Percentiles rank a stretch among this genome's conserved stretches.
Conservation (phyloP, 164 flowering plant genomes). For the Aristolochia californica region DNA sequence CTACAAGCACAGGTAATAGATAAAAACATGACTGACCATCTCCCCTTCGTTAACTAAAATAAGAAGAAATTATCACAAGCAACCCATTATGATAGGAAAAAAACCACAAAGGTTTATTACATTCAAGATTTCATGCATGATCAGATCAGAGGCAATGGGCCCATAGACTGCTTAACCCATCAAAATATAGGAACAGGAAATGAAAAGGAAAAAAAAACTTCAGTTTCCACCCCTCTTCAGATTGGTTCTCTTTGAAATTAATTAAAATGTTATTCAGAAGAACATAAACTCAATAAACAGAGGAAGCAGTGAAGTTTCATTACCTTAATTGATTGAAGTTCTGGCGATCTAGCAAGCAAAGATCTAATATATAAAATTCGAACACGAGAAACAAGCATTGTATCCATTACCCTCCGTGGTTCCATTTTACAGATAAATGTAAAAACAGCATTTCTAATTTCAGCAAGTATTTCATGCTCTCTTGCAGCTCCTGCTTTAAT, state of each 20-base stretch:
- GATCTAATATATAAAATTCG: slow-evolving; percentile 94
- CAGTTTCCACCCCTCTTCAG: too few species aligned
- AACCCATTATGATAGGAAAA: too few species aligned
- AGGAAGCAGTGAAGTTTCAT: slow-evolving; percentile 1
- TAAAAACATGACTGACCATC: slow-evolving; percentile 1
- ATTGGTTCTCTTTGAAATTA: too few species aligned
- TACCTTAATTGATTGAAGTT: slow-evolving; percentile 95
- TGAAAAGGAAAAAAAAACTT: too few species aligned
- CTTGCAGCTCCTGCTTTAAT: slow-evolving; percentile 99
- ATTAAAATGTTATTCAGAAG: neutral
- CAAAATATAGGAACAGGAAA: too few species aligned
- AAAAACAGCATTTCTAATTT: slow-evolving; percentile 95
- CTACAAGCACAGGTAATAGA: slow-evolving; percentile 22
- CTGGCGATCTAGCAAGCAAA: slow-evolving; percentile 88
- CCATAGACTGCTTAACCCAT: too few species aligned
- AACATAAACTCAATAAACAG: neutral
- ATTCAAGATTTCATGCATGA: too few species aligned
- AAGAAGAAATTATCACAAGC: too few species aligned
- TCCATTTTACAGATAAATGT: slow-evolving; percentile 94
- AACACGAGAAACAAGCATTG: slow-evolving; percentile 98
- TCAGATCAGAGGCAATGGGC: too few species aligned
- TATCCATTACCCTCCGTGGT: slow-evolving; percentile 92
- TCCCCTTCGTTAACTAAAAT: neutral
- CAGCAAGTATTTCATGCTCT: slow-evolving; percentile 99
- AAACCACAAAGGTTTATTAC: too few species aligned